Evolutionary conservation across 805 yeast species (phyloP).

Genomic region (Saccharomycopsis synnaedendra): DNA sequence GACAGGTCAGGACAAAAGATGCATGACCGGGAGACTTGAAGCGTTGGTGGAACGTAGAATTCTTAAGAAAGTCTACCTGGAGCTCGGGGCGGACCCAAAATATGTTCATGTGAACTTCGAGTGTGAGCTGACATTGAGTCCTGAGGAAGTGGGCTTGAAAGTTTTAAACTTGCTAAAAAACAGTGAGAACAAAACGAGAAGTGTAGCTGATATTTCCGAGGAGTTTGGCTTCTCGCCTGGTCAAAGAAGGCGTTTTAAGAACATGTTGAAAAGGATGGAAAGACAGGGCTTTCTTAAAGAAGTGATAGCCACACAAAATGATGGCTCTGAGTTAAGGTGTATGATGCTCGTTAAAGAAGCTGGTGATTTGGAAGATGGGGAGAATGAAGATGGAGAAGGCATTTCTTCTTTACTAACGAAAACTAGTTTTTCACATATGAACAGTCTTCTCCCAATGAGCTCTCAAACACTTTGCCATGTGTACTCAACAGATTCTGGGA

Average conservation of each 20-base stretch:
- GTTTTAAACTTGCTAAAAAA: too few relatives aligned
- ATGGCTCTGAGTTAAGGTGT: too few relatives aligned
- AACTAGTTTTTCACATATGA: too few relatives aligned
- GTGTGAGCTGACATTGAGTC: too few relatives aligned
- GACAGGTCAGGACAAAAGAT: conserved; percentile 5
- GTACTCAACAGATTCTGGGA: too few relatives aligned
- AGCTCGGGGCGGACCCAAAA: neutral
- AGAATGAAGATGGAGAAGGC: neutral
- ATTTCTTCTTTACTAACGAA: neutral
- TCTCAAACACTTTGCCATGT: too few relatives aligned
- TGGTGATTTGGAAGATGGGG: neutral
- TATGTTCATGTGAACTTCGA: too few relatives aligned
- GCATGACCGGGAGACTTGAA: conserved; percentile 1
- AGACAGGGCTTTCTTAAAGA: too few relatives aligned
- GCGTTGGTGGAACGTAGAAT: neutral
- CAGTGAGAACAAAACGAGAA: neutral
- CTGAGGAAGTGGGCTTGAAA: too few relatives aligned
- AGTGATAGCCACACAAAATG: too few relatives aligned
- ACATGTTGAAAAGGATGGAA: too few relatives aligned
- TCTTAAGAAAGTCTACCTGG: neutral
- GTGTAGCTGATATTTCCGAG: neutral
- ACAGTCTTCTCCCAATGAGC: too few relatives aligned
- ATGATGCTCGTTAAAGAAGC: neutral
- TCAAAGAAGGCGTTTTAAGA: neutral
- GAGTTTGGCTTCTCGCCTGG: neutral